Conservation (phyloP, 1,284 basidiomycete genomes). For the Thecaphora thlaspeos region DNA sequence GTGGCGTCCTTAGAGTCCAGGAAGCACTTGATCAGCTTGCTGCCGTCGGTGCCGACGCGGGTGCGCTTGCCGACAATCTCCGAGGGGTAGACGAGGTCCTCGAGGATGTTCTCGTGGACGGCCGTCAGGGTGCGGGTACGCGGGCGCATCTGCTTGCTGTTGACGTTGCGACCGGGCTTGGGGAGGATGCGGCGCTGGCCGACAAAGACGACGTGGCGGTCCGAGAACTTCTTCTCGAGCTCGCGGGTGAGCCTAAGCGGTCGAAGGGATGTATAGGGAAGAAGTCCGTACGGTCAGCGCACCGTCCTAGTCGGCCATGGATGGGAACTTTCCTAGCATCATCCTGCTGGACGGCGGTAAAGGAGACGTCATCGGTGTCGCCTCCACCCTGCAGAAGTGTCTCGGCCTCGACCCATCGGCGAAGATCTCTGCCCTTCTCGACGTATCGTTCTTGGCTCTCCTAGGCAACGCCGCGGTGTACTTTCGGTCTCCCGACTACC, state of each 20-base stretch:
- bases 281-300: no score
- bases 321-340: no score
- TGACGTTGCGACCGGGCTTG: constrained; percentile 92
- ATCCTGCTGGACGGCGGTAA: no score
- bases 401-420: no score
- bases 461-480: no score
- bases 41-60: constrained; percentile 62
- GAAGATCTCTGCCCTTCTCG: no score
- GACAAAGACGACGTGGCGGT: constrained; percentile 97
- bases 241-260: constrained; percentile 86
- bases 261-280: no score
- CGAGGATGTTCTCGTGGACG: constrained; percentile 96
- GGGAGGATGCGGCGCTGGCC: constrained; percentile 97
- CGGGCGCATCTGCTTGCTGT: constrained; percentile 92
- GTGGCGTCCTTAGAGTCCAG: constrained; percentile 98
- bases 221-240: constrained; percentile 99
- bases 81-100: constrained; percentile 97
- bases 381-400: constrained; percentile 1
- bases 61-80: constrained; percentile 99
- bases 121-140: constrained; percentile 93
- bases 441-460: no score
- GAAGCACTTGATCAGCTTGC: constrained; percentile 63
- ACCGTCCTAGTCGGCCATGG: no score
- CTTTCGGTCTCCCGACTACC: no score
- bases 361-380: constrained; percentile 19